phyloP scores from a whole-genome alignment of 768 basidiomycete species.

The Boletus bicolor region DNA sequence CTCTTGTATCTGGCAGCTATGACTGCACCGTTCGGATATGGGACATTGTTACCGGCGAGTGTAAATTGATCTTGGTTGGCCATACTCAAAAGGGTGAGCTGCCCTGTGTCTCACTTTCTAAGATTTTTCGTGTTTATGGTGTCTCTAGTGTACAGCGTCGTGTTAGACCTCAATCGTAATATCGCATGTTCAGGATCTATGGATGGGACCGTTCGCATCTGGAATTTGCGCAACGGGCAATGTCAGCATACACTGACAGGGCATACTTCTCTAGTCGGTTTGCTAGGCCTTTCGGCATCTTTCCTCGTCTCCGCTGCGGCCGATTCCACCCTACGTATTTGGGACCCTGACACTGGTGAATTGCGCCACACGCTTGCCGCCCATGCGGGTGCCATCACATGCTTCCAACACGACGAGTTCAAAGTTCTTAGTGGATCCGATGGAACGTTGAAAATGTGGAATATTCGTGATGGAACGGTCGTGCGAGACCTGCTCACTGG shows the following conservation, averaged over 20 bases:
- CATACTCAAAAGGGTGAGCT: conserved; percentile 83
- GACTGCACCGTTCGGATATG: conserved; percentile 94
- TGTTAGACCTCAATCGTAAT: conserved; percentile 79
- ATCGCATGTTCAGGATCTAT: conserved; percentile 97
- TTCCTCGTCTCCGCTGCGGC: conserved; percentile 94
- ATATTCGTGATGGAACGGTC: conserved; percentile 80
- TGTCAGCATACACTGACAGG: conserved; percentile 81
- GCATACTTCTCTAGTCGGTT: conserved; percentile 92
- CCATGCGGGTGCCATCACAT: conserved; percentile 97
- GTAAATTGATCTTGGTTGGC: conserved; percentile 77
- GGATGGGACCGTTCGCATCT: conserved; percentile 96
- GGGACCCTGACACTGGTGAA: conserved; percentile 86
- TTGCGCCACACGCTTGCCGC: conserved; percentile 80
- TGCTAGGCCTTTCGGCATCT: conserved; percentile 86
- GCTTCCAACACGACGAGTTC: conserved; percentile 98
- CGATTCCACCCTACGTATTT: conserved; percentile 90
- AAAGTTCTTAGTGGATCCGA: conserved; percentile 95
- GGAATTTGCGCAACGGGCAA: conserved; percentile 82
- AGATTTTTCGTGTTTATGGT: conserved; percentile 5
- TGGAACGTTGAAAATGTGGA: conserved; percentile 98
- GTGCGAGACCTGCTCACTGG: conserved; percentile 87
- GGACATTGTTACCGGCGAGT: conserved; percentile 84
- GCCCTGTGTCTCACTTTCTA: conserved; percentile 25
- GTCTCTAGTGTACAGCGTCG: conserved; percentile 85
- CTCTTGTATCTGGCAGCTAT: conserved; percentile 92